Evolutionary conservation across 306 rosid genomes (phyloP), one percentile per base, ranked within the genome.

Genomic region (Dalbergia cultrata): DNA sequence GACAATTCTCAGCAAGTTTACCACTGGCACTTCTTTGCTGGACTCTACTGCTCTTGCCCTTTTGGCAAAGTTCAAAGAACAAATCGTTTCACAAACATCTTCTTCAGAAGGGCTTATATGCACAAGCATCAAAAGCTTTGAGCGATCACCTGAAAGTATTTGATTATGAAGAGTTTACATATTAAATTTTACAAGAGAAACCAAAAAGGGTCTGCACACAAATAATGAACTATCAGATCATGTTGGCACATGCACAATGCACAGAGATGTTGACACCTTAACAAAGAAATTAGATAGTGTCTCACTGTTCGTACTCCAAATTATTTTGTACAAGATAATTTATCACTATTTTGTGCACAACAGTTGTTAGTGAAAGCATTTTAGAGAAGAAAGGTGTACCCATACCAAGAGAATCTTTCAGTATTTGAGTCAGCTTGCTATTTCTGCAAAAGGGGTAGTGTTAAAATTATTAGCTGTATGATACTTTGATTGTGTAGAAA

Each of bases 361-460:
- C 67, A 62, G 61, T 61, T 68, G 67, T 35, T 70, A 12, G 59
- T 57, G 63, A 33, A 49, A 43, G 70, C 75, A 78, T 60, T 78
- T 17, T 64, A 58, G 63, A 76, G 68, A 87, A 85, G 58, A 37
- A 70, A 54, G 78, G 8, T 19, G 78, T 67, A 41, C n/a, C 62
- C 62, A 77, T 90, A 95, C 99, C 99, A 37, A 93, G 82, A 54
- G 99, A 95, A 89, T 95, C 99, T 82, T 90, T 93, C 76, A 93
- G 94, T 64, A 95, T 88, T 84, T 95, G 97, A 72, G 99, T 95
- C 70, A 95, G 97, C 95, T 93, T 95, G 85, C 97, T 95, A 88
- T 95, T 95, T 87, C 97, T 95, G 98, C 90, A 88, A 84, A 82
- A 69, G 75, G 74, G 64, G 74, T 74, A 67, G 74, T 47, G 56